These are phyloP conservation scores for Eimeria necatrix DNA, from an alignment of 169 alveolate species.

Conservation along the genomic window DNA sequence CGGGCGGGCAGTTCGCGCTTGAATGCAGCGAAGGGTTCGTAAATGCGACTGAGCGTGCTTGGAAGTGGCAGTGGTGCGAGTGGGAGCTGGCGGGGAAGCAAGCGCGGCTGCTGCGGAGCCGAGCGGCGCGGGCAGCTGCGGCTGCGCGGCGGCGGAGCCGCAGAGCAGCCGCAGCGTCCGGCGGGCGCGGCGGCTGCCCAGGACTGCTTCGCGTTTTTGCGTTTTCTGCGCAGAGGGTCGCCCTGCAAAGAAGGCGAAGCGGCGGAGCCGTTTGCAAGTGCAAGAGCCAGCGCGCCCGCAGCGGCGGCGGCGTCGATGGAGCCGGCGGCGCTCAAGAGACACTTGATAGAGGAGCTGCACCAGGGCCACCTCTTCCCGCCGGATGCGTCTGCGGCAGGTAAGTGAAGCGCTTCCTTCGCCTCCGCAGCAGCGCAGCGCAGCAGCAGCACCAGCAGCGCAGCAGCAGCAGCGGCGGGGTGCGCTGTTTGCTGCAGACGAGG, in stretches of 20 bases:
- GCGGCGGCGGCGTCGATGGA: constrained; percentile 43
- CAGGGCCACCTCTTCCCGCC: constrained; percentile 77
- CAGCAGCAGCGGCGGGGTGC: too few species aligned
- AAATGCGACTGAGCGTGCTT: too few species aligned
- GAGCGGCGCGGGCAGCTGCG: too few species aligned
- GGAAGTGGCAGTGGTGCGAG: too few species aligned
- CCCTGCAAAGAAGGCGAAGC: not conserved
- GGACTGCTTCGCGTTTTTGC: not conserved
- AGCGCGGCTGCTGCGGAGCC: too few species aligned
- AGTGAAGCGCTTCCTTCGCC: not conserved
- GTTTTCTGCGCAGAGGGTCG: not conserved
- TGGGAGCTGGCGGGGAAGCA: too few species aligned
- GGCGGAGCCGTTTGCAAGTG: not conserved
- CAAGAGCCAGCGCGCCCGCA: not conserved
- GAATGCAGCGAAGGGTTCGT: too few species aligned
- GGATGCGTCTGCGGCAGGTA: constrained; percentile 64
- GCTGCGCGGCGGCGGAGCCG: not conserved
- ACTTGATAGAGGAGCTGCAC: constrained; percentile 2
- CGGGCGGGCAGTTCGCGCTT: too few species aligned
- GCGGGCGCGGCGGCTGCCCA: not conserved
- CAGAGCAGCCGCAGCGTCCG: not conserved
- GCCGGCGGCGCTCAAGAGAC: constrained; percentile 20
- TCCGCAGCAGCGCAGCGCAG: not conserved
- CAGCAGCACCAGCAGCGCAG: not conserved
- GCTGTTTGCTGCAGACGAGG: constrained; percentile 49